phyloP scores from a whole-genome alignment of 306 rosid species.

The Herpetospermum pedunculosum region DNA sequence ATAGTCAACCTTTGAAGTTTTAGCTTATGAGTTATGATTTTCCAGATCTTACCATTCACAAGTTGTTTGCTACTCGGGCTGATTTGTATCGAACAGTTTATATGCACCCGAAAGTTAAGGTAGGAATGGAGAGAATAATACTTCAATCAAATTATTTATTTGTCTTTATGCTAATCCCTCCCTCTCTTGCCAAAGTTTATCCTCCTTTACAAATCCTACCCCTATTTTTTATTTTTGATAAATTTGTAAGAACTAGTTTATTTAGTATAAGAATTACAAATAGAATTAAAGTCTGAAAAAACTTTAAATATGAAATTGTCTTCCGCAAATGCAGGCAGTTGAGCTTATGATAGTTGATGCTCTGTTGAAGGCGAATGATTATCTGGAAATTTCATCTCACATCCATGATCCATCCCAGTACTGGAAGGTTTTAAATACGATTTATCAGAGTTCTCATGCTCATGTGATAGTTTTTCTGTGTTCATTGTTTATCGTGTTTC shows the following conservation, averaged over 20 bases:
- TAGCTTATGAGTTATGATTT: slow-evolving; percentile 19
- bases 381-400: slow-evolving; percentile 50
- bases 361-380: slow-evolving; percentile 55
- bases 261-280: background rate
- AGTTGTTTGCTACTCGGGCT: slow-evolving; percentile 83
- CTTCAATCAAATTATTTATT: background rate
- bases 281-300: background rate
- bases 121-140: slow-evolving; percentile 13
- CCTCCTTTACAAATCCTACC: background rate
- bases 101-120: slow-evolving; percentile 91
- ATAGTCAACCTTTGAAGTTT: slow-evolving; percentile 8
- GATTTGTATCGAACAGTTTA: slow-evolving; percentile 88
- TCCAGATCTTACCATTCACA: slow-evolving; percentile 80
- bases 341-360: slow-evolving; percentile 95
- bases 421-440: slow-evolving; percentile 65
- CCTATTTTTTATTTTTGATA: background rate
- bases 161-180: background rate
- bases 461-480: slow-evolving; percentile 1
- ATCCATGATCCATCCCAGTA: slow-evolving; percentile 60
- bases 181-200: background rate
- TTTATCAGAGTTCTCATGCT: slow-evolving; percentile 4
- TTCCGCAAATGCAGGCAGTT: slow-evolving; percentile 44
- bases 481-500: background rate
- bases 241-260: background rate
- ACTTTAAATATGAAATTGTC: background rate